Conservation (phyloP, 306 rosid genomes). For the Urtica urens region DNA sequence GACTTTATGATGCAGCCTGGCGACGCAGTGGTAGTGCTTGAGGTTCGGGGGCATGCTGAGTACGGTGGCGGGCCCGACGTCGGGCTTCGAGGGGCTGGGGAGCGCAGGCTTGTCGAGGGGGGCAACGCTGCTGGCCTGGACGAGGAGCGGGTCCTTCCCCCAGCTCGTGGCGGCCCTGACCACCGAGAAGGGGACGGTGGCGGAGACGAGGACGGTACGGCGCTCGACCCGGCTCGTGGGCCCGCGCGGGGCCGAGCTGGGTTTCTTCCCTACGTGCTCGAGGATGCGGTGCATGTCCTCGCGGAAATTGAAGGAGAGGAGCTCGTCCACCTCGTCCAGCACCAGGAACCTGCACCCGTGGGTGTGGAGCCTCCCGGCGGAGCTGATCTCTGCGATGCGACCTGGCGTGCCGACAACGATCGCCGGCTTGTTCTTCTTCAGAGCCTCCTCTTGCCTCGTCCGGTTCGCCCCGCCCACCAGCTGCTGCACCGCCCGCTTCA, state of each 20-base stretch:
- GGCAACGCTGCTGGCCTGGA: constrained; percentile 60
- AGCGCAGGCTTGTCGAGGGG: constrained; percentile 49
- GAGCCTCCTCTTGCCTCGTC: constrained; percentile 86
- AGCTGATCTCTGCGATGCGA: constrained; percentile 82
- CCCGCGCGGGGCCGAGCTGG: constrained; percentile 34
- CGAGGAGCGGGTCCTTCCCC: constrained; percentile 71
- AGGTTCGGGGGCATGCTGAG: constrained; percentile 66
- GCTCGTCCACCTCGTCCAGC: constrained; percentile 88
- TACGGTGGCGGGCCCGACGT: constrained; percentile 31
- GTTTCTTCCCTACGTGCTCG: constrained; percentile 77
- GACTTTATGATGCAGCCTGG: constrained; percentile 81
- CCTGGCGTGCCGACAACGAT: constrained; percentile 96
- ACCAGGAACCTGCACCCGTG: constrained; percentile 73
- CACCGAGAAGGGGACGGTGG: constrained; percentile 85
- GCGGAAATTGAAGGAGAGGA: constrained; percentile 74
- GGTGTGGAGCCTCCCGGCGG: constrained; percentile 82
- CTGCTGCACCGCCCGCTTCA: constrained; percentile 74
- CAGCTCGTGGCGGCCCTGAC: constrained; percentile 86
- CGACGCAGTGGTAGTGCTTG: constrained; percentile 63
- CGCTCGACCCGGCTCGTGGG: constrained; percentile 46
- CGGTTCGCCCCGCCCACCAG: constrained; percentile 95
- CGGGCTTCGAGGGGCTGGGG: constrained; percentile 35
- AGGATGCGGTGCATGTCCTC: constrained; percentile 89
- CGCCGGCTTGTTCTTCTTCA: constrained; percentile 74
- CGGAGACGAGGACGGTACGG: constrained; percentile 73